A percentile compares a stretch with the other conserved stretches of the same genome.
Conservation (phyloP, 345 rosid genomes). For the Laguncularia racemosa region DNA sequence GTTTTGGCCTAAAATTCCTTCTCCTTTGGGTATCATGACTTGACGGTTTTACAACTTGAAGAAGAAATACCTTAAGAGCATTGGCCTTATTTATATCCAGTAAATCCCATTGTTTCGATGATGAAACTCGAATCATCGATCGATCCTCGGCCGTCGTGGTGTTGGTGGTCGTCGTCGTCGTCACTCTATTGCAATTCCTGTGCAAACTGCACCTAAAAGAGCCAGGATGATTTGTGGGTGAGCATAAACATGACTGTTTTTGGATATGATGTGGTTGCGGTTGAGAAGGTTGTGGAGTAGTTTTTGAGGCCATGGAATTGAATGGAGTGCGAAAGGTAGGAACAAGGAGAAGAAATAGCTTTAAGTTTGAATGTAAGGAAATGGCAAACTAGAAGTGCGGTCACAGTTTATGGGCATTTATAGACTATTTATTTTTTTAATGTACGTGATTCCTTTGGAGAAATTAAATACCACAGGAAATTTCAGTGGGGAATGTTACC, state of each 20-base stretch:
- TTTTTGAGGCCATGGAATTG: conserved; percentile 21
- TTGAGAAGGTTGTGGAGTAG: not conserved
- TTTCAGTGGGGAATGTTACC: too few species aligned
- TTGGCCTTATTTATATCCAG: too few species aligned
- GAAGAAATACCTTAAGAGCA: conserved; percentile 19
- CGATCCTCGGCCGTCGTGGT: not conserved
- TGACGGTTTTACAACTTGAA: conserved; percentile 29
- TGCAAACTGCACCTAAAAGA: conserved; percentile 47
- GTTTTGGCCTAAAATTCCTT: conserved; percentile 27
- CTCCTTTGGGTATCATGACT: conserved; percentile 17
- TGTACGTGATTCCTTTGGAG: too few species aligned
- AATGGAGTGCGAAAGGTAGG: not conserved
- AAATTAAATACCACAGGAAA: too few species aligned
- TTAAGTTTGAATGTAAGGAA: not conserved
- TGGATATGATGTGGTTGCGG: conserved; percentile 3
- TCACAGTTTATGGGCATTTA: not conserved
- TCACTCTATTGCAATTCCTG: conserved; percentile 7
- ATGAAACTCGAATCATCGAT: too few species aligned
- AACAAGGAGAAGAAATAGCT: not conserved
- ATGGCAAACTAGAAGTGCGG: too few species aligned
- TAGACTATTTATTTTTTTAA: not conserved
- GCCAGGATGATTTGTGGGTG: conserved; percentile 44
- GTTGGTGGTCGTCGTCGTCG: not conserved
- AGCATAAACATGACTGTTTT: conserved; percentile 28
- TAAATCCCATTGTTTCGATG: too few species aligned